Base-by-base conservation (phyloP, 306 rosid genomes). In the Vigna mungo region DNA sequence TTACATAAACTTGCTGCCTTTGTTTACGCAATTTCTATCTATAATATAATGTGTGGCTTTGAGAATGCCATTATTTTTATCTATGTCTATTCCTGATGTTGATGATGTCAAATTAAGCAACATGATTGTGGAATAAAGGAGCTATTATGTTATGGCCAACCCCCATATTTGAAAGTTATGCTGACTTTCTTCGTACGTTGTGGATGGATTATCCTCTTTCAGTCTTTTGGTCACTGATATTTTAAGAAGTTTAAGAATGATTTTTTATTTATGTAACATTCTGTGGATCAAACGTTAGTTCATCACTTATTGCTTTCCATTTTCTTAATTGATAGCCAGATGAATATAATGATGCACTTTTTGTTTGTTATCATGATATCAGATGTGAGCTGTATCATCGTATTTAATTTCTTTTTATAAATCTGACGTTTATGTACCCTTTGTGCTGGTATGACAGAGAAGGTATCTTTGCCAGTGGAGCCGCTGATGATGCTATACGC, bases 391-490 rank as follows among this genome's bases (percentile, higher is more conserved):
- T 48, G 49, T 36, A 51, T 34, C 25, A 58, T 75, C 68, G 53
- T 32, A 43, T 69, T 12, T 70, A 48, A 30, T 12, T 43, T 15
- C 27, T 62, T 27, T 54, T 27, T 54, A 52, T 54, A 39, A 21
- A 60, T 49, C 70, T 76, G 75, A 74, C 74, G 72, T 51, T 71
- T 68, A 58, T 65, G 61, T 76, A 60, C 73, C 68, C 68, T 76
- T 77, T 78, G 30, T 76, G 69, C 62, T 55, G 80, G 64, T 75
- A 23, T 79, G 83, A 68, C 90, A 96, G 99, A 73, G 89, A 89
- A 49, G 96, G 92, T 60, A 92, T 96, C 70, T 85, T 96, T 83
- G 96, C 94, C 66, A 92, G 96, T 86, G 99, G 97, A 85, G 99
- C 99, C 70, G 97, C 97, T 53, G 99, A 95, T 76, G 91, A 95